Conservation (phyloP, 1,139 yeast species). For the Petasospora rhodanensis region DNA sequence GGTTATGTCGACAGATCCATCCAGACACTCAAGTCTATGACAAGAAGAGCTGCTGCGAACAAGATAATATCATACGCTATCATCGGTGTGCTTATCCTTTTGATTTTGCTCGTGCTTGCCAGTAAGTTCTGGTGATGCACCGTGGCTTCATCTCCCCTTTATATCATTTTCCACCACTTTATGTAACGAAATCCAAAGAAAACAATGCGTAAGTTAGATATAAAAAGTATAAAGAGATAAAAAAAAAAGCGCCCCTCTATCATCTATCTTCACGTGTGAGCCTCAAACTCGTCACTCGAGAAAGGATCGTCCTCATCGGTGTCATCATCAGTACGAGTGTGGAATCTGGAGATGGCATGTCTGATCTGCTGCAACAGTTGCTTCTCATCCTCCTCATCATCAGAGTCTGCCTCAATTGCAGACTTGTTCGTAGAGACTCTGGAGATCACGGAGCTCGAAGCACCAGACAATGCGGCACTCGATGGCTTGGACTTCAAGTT, state of each 20-base stretch:
- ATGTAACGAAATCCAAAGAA: too few species aligned
- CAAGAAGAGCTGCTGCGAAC: constrained; percentile 92
- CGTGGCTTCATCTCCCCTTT: too few species aligned
- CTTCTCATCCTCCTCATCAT: constrained; percentile 31
- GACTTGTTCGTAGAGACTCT: constrained; percentile 29
- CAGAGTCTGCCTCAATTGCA: constrained; percentile 17
- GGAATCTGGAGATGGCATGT: constrained; percentile 48
- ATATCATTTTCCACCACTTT: too few species aligned
- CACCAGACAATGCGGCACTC: constrained; percentile 28
- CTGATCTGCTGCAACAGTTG: constrained; percentile 48
- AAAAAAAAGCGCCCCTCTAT: too few species aligned
- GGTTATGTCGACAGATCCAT: constrained; percentile 87
- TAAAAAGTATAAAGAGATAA: too few species aligned
- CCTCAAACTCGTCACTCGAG: constrained; percentile 57
- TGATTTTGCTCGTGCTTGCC: constrained; percentile 80
- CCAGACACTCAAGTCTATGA: constrained; percentile 85
- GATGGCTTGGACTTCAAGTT: constrained; percentile 21
- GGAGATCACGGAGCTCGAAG: constrained; percentile 29
- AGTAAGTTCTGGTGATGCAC: constrained; percentile 76
- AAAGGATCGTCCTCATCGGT: constrained; percentile 32
- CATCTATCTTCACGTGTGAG: constrained; percentile 31
- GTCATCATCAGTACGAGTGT: constrained; percentile 33
- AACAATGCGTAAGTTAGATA: too few species aligned
- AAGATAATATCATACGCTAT: constrained; percentile 92
- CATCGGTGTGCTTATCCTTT: constrained; percentile 77